Percentiles rank a stretch among this genome's conserved stretches.
These are phyloP conservation scores for Persicaria maculosa DNA, from an alignment of 148 eudicot species.

Conservation along the genomic window DNA sequence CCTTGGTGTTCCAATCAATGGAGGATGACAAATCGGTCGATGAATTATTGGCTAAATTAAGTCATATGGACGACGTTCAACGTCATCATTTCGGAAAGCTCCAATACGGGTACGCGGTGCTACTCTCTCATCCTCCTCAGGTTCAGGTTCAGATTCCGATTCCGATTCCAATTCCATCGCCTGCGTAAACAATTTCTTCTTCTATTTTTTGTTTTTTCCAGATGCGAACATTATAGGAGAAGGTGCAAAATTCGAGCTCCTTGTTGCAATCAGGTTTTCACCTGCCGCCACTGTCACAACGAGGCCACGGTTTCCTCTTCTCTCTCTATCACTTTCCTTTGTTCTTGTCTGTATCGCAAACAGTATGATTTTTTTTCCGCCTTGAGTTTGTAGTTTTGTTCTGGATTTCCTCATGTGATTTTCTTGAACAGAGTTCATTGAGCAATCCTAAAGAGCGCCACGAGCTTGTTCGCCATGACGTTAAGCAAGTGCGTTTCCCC, in stretches of 20 bases:
- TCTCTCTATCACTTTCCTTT: neutral
- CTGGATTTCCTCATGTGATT: conserved; percentile 7
- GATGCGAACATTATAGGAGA: conserved; percentile 94
- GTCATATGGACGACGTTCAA: neutral
- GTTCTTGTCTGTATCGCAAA: neutral
- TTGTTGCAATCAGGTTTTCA: conserved; percentile 83
- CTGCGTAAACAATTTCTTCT: neutral
- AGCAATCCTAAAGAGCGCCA: conserved; percentile 60
- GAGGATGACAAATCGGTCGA: conserved; percentile 5
- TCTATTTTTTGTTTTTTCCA: conserved; percentile 22
- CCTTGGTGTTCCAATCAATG: conserved; percentile 4
- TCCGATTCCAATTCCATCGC: neutral
- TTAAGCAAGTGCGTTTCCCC: conserved; percentile 59
- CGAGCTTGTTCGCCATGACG: conserved; percentile 60
- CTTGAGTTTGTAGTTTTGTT: conserved; percentile 6
- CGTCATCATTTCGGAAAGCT: conserved; percentile 36
- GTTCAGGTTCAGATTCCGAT: no score
- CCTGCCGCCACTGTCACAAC: conserved; percentile 97
- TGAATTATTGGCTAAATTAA: neutral
- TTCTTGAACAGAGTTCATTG: conserved; percentile 43
- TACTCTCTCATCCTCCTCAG: neutral
- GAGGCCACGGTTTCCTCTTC: conserved; percentile 51
- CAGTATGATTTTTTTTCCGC: neutral
- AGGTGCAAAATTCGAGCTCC: conserved; percentile 95
- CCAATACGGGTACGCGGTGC: conserved; percentile 35